Evolutionary conservation across 1,284 basidiomycete genomes (phyloP).

Genomic region (Chalciporus sp.): DNA sequence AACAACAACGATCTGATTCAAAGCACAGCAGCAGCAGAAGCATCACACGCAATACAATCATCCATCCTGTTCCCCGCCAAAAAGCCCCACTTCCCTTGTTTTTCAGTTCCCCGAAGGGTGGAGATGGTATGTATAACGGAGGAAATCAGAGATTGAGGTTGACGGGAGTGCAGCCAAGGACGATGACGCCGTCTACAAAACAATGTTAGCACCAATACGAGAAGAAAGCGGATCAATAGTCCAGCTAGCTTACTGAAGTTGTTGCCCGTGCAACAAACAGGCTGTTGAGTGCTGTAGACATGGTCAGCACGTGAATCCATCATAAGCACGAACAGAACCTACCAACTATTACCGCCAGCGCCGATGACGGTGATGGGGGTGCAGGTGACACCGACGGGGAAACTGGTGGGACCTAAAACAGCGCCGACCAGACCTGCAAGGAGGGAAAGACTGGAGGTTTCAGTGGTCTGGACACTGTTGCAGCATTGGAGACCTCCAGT

Average conservation of each 20-base stretch:
- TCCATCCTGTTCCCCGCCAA: no score
- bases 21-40: no score
- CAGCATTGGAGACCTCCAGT: slow-evolving; percentile 6
- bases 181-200: not conserved
- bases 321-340: not conserved
- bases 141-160: not conserved
- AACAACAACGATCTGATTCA: no score
- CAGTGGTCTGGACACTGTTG: not conserved
- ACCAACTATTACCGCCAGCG: not conserved
- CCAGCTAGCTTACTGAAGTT: slow-evolving; percentile 3
- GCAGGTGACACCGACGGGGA: not conserved
- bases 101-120: no score
- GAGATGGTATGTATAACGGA: no score
- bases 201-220: not conserved
- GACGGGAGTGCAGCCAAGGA: slow-evolving; percentile 1
- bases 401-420: no score
- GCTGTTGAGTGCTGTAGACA: not conserved
- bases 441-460: not conserved
- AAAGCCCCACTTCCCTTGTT: no score
- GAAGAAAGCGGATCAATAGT: not conserved
- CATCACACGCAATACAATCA: no score
- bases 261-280: slow-evolving; percentile 8
- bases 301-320: not conserved
- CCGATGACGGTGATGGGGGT: not conserved
- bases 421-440: not conserved